These are phyloP conservation scores for Letharia lupina DNA, from an alignment of 495 filamentous ascomycete species.

Conservation along the genomic window DNA sequence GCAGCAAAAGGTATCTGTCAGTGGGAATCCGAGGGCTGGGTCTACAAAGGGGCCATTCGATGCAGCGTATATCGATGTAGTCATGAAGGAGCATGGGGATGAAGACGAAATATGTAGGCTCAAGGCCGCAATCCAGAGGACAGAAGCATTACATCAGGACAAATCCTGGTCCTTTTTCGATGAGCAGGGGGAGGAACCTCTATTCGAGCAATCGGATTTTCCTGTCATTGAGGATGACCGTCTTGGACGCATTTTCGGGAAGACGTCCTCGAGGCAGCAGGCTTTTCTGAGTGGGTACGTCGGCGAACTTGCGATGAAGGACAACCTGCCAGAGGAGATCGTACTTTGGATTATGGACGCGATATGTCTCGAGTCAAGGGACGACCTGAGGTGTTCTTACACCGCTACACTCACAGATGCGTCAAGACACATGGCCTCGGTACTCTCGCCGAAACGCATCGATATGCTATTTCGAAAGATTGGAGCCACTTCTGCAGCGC, in stretches of 20 bases:
- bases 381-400: slow-evolving; percentile 59
- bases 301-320: slow-evolving; percentile 47
- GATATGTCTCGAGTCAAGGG: slow-evolving; percentile 50
- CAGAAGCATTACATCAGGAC: slow-evolving; percentile 55
- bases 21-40: slow-evolving; percentile 19
- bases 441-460: slow-evolving; percentile 15
- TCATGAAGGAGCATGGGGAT: slow-evolving; percentile 45
- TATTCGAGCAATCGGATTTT: slow-evolving; percentile 1
- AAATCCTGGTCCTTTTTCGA: slow-evolving; percentile 64
- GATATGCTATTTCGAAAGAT: slow-evolving; percentile 21
- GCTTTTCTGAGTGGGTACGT: slow-evolving; percentile 61
- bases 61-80: slow-evolving; percentile 35
- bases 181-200: slow-evolving; percentile 26
- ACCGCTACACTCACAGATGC: slow-evolving; percentile 37
- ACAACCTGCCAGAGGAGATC: slow-evolving; percentile 58
- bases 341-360: slow-evolving; percentile 67
- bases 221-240: slow-evolving; percentile 12
- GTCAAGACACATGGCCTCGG: slow-evolving; percentile 9
- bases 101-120: slow-evolving; percentile 50
- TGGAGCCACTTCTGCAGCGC: slow-evolving; percentile 21
- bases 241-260: not conserved
- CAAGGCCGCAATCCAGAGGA: slow-evolving; percentile 62
- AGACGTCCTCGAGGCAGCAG: slow-evolving; percentile 45
- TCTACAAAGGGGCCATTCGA: slow-evolving; percentile 31
- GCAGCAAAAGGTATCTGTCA: slow-evolving; percentile 25